Base-by-base conservation (phyloP, 352 stramenopile species). In the Pelagophyceae sp. region DNA sequence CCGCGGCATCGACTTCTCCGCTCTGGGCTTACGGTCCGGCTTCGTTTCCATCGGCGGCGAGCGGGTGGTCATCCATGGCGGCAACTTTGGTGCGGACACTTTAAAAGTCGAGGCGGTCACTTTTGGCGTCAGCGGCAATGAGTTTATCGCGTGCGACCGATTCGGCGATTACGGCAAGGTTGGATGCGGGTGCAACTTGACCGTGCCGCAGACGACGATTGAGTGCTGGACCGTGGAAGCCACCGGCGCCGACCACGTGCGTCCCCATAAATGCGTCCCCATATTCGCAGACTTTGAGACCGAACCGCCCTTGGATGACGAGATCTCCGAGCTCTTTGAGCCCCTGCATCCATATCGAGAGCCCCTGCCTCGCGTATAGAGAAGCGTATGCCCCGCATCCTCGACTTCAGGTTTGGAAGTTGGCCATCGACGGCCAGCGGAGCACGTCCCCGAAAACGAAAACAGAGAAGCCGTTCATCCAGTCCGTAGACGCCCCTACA, bases 381-480 rank as follows among this genome's bases (percentile, higher is more conserved):
- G n/a, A n/a, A n/a, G n/a, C n/a, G n/a, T n/a, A n/a, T n/a, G n/a
- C n/a, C n/a, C n/a, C n/a, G n/a, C n/a, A n/a, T n/a, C n/a, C n/a
- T n/a, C n/a, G n/a, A n/a, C n/a, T n/a, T n/a, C n/a, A n/a, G n/a
- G n/a, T n/a, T n/a, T 78, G 75, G 75, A 75, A 40, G 31, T 65
- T 79, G 6, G 25, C 60, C 67, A 77, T 79, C 58, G 67, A 79
- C 35, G 76, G 76, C 17, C 76, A 79, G 76, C 58, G 20, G 5
- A 76, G 60, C 0, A 78, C 60, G 5, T 33, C 75, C 1, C 51
- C 40, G 38, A 76, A 58, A 0, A 78, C 75, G 19, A 45, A 54
- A 6, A 76, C 72, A 31, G 29, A 51, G 63, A n/a, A 19, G 17
- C 75, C 75, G 5, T 31, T 19, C 27, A 64, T 78, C 17, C 3